A percentile compares a stretch with the other conserved stretches of the same genome.
Evolutionary conservation across 441 rosid genomes (phyloP).

Genomic region (Hura crepitans): DNA sequence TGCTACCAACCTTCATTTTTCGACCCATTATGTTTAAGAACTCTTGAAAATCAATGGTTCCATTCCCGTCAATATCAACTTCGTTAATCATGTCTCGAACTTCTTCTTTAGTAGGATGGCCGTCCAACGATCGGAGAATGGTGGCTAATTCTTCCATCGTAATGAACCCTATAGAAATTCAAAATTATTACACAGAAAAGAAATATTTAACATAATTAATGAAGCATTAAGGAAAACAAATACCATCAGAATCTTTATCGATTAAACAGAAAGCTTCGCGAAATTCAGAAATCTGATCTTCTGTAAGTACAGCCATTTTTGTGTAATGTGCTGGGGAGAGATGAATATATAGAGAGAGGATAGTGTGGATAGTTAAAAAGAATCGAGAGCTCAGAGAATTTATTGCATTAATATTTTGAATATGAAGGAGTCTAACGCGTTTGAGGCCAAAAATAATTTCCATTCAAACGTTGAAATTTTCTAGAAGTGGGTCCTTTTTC

Average conservation of each 20-base stretch:
- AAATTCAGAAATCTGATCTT: slow-evolving; percentile 49
- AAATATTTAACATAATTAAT: too few species aligned
- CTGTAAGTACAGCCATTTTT: slow-evolving; percentile 40
- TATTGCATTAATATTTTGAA: background rate
- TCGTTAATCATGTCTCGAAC: slow-evolving; percentile 45
- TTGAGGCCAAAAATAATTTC: background rate
- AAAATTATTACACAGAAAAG: too few species aligned
- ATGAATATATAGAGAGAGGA: background rate
- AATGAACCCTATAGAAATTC: too few species aligned
- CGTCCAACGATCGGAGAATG: slow-evolving; percentile 39
- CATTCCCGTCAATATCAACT: slow-evolving; percentile 39
- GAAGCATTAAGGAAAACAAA: too few species aligned
- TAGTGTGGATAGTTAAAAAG: too few species aligned
- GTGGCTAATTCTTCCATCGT: slow-evolving; percentile 44
- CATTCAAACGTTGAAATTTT: slow-evolving; percentile 29
- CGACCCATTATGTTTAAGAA: slow-evolving; percentile 46
- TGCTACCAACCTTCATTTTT: slow-evolving; percentile 37
- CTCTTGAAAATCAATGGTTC: slow-evolving; percentile 39
- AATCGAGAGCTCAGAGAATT: background rate
- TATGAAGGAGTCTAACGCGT: slow-evolving; percentile 23
- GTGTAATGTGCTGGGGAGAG: background rate
- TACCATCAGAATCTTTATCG: slow-evolving; percentile 48
- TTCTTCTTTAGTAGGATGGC: slow-evolving; percentile 45
- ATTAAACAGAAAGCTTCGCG: slow-evolving; percentile 52
- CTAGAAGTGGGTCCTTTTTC: slow-evolving; percentile 17